Conservation (phyloP, 1,284 basidiomycete species). For the Amylostereum areolatum region DNA sequence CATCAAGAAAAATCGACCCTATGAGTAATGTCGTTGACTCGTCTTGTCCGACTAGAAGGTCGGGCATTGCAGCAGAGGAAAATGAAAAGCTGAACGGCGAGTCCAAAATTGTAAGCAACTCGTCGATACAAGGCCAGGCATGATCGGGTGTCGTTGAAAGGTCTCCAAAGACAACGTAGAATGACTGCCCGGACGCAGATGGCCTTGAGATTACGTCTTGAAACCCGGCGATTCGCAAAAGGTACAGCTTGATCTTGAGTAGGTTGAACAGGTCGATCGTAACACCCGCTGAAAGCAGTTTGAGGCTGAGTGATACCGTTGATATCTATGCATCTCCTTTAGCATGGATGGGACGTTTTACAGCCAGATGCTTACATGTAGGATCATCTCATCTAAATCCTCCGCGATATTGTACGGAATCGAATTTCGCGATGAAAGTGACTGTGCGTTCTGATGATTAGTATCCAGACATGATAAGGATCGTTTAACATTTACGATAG, state of each 20-base stretch:
- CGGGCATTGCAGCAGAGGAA: slow-evolving; percentile 43
- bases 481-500: slow-evolving; percentile 29
- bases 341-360: background rate
- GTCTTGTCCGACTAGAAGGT: slow-evolving; percentile 37
- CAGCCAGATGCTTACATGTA: slow-evolving; percentile 35
- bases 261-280: slow-evolving; percentile 43
- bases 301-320: slow-evolving; percentile 49
- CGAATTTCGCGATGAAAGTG: slow-evolving; percentile 25
- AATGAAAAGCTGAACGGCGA: slow-evolving; percentile 43
- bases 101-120: slow-evolving; percentile 53
- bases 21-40: slow-evolving; percentile 39
- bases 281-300: slow-evolving; percentile 61
- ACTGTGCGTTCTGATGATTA: too few relatives aligned
- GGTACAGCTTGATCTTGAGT: slow-evolving; percentile 55
- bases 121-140: slow-evolving; percentile 50
- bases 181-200: slow-evolving; percentile 38
- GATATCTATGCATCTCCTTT: slow-evolving; percentile 35
- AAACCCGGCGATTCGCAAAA: slow-evolving; percentile 54
- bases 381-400: slow-evolving; percentile 40
- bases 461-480: too few relatives aligned
- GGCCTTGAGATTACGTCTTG: slow-evolving; percentile 39
- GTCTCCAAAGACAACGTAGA: slow-evolving; percentile 48
- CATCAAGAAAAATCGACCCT: slow-evolving; percentile 58
- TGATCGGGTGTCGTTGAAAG: slow-evolving; percentile 34
- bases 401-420: slow-evolving; percentile 4